Conservation (phyloP, 1,139 yeast genomes). For the Chernovozyma aurita region DNA sequence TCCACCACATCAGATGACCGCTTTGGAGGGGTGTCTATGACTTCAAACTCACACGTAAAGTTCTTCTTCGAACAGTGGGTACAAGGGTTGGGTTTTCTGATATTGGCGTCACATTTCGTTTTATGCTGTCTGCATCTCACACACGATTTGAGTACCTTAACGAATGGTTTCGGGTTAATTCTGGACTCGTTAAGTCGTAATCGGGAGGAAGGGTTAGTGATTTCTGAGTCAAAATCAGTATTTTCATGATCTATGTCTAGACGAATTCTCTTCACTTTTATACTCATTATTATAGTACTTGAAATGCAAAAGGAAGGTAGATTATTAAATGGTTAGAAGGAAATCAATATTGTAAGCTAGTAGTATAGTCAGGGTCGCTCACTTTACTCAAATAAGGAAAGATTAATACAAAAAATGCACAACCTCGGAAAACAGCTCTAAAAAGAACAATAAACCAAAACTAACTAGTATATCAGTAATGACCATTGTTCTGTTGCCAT, state of each 20-base stretch:
- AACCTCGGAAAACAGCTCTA: no score
- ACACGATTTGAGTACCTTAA: constrained; percentile 50
- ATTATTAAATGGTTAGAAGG: no score
- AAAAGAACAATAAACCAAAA: neutral
- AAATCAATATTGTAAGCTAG: no score
- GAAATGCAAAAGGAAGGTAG: neutral
- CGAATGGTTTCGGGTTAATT: constrained; percentile 1
- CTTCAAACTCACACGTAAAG: constrained; percentile 48
- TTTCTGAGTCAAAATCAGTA: neutral
- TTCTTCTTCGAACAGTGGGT: constrained; percentile 52
- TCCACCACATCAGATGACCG: constrained; percentile 30
- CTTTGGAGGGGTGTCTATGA: constrained; percentile 24
- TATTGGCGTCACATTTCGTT: constrained; percentile 56
- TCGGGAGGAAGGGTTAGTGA: neutral
- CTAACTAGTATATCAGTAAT: no score
- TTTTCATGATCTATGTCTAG: neutral
- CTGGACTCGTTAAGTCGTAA: no score
- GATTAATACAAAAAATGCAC: no score
- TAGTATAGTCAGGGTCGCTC: no score
- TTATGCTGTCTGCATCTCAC: constrained; percentile 61
- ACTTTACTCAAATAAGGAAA: no score
- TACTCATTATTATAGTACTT: neutral
- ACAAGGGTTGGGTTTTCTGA: constrained; percentile 52
- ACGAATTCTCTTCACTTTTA: neutral
- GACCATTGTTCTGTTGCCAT: neutral